Conservation (phyloP, 768 basidiomycete species). For the Polyporus arcularius region DNA sequence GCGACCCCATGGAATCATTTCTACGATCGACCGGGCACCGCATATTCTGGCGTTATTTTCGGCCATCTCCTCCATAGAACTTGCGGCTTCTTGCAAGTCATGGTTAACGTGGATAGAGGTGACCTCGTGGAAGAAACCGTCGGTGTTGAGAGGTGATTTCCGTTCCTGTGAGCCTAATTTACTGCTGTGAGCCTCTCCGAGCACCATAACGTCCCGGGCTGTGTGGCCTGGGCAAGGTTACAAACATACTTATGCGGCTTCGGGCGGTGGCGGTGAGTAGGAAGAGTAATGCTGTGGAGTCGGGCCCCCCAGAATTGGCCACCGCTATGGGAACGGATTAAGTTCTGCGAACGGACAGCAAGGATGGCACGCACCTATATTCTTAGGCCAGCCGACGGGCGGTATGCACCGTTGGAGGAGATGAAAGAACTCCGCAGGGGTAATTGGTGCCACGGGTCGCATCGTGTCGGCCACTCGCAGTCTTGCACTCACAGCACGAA, state of each 20-base stretch:
- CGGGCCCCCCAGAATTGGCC: conserved; percentile 81
- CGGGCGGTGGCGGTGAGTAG: conserved; percentile 53
- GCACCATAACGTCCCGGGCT: background rate
- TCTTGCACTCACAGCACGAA: background rate
- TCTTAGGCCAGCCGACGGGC: conserved; percentile 48
- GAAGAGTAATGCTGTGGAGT: conserved; percentile 78
- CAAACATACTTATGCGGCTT: background rate
- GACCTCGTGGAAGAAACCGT: conserved; percentile 30
- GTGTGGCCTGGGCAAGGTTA: background rate
- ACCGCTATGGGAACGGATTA: conserved; percentile 46
- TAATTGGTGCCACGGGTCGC: conserved; percentile 37
- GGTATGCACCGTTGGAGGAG: conserved; percentile 50
- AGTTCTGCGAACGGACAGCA: background rate
- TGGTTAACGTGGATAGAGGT: conserved; percentile 72
- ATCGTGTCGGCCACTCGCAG: conserved; percentile 1
- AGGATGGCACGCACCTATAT: conserved; percentile 41
- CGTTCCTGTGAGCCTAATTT: no score
- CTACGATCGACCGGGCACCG: conserved; percentile 48
- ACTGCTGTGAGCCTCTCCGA: background rate
- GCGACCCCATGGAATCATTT: conserved; percentile 58
- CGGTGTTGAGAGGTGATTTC: background rate
- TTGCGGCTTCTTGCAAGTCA: conserved; percentile 60
- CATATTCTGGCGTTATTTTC: conserved; percentile 40
- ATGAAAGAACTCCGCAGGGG: conserved; percentile 48
- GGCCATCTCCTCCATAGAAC: conserved; percentile 54